These are phyloP conservation scores for Paramecium sexaurelia DNA, from an alignment of 73 alveolate species.

Conservation along the genomic window DNA sequence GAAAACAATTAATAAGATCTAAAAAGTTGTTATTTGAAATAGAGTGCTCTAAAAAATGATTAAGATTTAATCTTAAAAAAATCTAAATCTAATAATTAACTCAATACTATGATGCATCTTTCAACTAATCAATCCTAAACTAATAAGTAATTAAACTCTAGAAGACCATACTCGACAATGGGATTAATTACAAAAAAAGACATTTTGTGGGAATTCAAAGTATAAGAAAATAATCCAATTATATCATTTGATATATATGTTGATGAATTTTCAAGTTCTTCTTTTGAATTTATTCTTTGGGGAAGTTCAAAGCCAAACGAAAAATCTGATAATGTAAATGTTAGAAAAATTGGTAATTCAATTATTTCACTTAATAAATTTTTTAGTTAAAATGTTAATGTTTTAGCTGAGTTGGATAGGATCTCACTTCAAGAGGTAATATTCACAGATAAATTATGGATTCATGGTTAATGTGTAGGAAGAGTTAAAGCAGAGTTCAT, in stretches of 20 bases:
- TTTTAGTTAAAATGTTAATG: slow-evolving; percentile 30
- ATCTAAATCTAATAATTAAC: not conserved
- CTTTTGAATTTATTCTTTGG: slow-evolving; percentile 30
- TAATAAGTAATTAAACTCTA: not conserved
- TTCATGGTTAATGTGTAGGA: slow-evolving; percentile 33
- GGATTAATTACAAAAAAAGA: not conserved
- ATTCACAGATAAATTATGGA: slow-evolving; percentile 28
- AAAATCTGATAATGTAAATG: not conserved
- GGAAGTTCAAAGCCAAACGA: not conserved
- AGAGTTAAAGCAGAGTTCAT: slow-evolving; percentile 7
- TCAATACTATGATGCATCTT: not conserved
- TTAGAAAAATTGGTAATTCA: slow-evolving; percentile 15
- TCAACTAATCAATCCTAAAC: not conserved
- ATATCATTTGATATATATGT: slow-evolving; percentile 27
- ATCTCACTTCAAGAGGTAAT: not conserved
- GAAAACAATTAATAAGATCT: not conserved
- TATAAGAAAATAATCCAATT: not conserved
- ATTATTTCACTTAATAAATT: slow-evolving; percentile 28
- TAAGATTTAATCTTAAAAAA: not conserved
- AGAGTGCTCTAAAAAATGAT: not conserved
- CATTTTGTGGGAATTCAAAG: not conserved
- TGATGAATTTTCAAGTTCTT: slow-evolving; percentile 45
- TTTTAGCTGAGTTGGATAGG: slow-evolving; percentile 8
- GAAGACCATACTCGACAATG: slow-evolving; percentile 17
- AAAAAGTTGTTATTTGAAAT: not conserved